phyloP scores from a whole-genome alignment of 1,139 yeast species.

The Candida tetrigidarum region DNA sequence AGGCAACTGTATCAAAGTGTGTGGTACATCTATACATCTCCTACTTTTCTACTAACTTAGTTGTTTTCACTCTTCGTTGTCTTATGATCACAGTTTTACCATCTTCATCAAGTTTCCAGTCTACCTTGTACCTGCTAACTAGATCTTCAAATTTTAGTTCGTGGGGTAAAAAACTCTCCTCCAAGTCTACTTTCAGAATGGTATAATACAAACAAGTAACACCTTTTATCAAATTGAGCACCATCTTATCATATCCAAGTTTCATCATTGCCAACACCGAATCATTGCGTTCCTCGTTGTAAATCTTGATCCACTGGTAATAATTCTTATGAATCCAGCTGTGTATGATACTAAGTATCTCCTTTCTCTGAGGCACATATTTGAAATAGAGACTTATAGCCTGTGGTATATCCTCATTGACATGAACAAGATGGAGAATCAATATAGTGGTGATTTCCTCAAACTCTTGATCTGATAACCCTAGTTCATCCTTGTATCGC shows the following conservation, averaged over 20 bases:
- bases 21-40: background rate
- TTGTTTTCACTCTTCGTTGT: slow-evolving; percentile 19
- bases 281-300: slow-evolving; percentile 33
- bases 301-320: slow-evolving; percentile 43
- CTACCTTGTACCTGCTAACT: slow-evolving; percentile 20
- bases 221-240: slow-evolving; percentile 31
- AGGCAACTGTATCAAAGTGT: too few species aligned
- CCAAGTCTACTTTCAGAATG: slow-evolving; percentile 25
- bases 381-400: slow-evolving; percentile 38
- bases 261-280: slow-evolving; percentile 42
- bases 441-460: slow-evolving; percentile 45
- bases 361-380: slow-evolving; percentile 29
- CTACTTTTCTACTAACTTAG: too few species aligned
- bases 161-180: slow-evolving; percentile 29
- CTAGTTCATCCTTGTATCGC: slow-evolving; percentile 15
- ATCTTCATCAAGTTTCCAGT: slow-evolving; percentile 33
- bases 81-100: slow-evolving; percentile 25
- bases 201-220: slow-evolving; percentile 43
- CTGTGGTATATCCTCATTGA: slow-evolving; percentile 36
- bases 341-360: slow-evolving; percentile 28
- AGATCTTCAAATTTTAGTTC: slow-evolving; percentile 28
- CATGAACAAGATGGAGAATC: slow-evolving; percentile 53
- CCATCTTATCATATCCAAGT: slow-evolving; percentile 39
- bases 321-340: slow-evolving; percentile 47
- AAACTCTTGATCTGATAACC: slow-evolving; percentile 27